These are phyloP conservation scores for Coemansia pectinata DNA, from an alignment of 192 early-diverging fungal genomes.

Conservation along the genomic window DNA sequence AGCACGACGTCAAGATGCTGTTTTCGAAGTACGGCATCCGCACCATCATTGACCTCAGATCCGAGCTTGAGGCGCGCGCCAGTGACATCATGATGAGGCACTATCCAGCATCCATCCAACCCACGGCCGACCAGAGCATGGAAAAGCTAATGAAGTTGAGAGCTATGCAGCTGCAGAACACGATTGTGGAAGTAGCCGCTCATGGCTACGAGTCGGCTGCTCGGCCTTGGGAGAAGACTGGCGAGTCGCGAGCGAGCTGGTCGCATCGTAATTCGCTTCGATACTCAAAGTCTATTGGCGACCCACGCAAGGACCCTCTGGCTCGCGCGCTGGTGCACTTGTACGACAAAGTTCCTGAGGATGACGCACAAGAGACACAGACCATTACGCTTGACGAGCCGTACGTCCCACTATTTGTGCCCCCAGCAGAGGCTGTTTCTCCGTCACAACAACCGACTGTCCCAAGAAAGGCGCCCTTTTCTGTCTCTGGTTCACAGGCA, in stretches of 20 bases:
- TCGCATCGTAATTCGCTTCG: conserved; percentile 45
- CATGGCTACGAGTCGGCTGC: conserved; percentile 49
- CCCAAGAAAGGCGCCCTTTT: neutral
- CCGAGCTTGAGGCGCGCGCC: conserved; percentile 47
- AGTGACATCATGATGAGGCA: conserved; percentile 49
- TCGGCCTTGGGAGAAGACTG: conserved; percentile 48
- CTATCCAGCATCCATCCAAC: conserved; percentile 52
- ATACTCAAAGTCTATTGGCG: conserved; percentile 41
- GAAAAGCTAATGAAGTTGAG: conserved; percentile 39
- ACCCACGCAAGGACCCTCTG: conserved; percentile 35
- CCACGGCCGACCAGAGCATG: conserved; percentile 40
- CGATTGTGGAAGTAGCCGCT: conserved; percentile 51
- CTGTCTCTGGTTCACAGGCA: neutral
- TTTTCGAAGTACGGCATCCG: conserved; percentile 52
- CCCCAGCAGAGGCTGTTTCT: conserved; percentile 9
- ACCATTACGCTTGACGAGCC: conserved; percentile 23
- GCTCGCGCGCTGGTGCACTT: conserved; percentile 44
- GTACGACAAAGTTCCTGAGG: conserved; percentile 29
- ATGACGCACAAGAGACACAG: conserved; percentile 25
- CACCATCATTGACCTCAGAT: conserved; percentile 56
- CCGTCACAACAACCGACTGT: conserved; percentile 7
- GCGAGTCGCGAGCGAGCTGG: conserved; percentile 45
- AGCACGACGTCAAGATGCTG: conserved; percentile 50
- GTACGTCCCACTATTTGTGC: conserved; percentile 25
- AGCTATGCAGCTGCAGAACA: conserved; percentile 39